Base-by-base conservation (phyloP, 495 filamentous ascomycete species). In the Oleoguttula mirabilis region DNA sequence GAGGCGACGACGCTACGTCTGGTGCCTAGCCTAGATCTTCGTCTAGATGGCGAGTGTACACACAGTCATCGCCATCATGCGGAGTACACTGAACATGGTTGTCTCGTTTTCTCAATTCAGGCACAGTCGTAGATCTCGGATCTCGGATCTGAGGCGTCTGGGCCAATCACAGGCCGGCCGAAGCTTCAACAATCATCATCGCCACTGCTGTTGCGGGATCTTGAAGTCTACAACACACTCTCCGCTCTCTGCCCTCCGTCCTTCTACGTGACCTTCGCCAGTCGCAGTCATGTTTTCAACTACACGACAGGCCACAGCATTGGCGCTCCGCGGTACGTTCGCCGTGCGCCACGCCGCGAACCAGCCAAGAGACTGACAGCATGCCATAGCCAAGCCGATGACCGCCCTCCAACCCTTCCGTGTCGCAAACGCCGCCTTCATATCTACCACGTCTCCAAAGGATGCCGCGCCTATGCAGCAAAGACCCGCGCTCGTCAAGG, bases 271-370 rank as follows among this genome's bases (percentile, higher is more conserved):
- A 1, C 2, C 16, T 19, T n/a, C 25, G 21, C 32, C 43, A 28
- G 30, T 25, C 34, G 17, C 33, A 52, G 70, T 52, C 55, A 83
- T 84, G 79, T 61, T 81, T 41, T 70, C 73, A 43, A 71, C 73
- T 19, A 70, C 73, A 50, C 66, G 80, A 68, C 74, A 72, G 59
- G 67, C 71, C 47, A 75, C 76, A 60, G 66, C 74, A 50, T 62
- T 80, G 71, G 78, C 77, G 47, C 65, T 84, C 59, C 73, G 80
- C 75, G 77, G 80, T 84, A 66, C 55, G 72, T 31, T 8, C 27
- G 10, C 15, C 1, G 24, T 36, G 25, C 32, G 16, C 6, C 8
- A 10, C 16, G 33, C 33, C 21, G 22, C 25, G 25, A 12, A 11
- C 43, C 39, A 45, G 50, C 52, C 50, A 55, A 39, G 35, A 30